These are phyloP conservation scores for Fimicolochytrium jonesii DNA, from an alignment of 192 early-diverging fungal genomes.

Conservation along the genomic window DNA sequence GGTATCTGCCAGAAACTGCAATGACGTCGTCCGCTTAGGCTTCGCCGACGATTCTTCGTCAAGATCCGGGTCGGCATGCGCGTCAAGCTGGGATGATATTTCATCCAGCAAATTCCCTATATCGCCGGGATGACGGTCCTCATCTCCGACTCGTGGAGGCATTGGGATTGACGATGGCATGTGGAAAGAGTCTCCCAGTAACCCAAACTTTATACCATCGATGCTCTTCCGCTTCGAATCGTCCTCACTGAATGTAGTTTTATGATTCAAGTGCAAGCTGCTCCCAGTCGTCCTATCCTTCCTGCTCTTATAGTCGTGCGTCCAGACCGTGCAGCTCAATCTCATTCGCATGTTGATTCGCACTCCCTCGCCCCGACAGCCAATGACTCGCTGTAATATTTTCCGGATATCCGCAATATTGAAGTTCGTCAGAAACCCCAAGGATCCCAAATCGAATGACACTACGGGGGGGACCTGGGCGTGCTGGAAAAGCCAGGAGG, in stretches of 20 bases:
- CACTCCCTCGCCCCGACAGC: slow-evolving; percentile 47
- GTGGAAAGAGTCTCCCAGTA: neutral
- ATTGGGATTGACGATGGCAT: neutral
- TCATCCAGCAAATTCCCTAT: slow-evolving; percentile 8
- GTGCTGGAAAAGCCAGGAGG: slow-evolving; percentile 79
- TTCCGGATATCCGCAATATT: slow-evolving; percentile 59
- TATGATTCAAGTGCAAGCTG: no score
- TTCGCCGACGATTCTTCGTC: slow-evolving; percentile 33
- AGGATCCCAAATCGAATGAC: slow-evolving; percentile 84
- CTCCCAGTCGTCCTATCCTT: neutral
- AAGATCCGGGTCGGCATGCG: neutral
- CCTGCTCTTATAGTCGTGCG: neutral
- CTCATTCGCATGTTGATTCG: slow-evolving; percentile 89
- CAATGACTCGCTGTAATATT: slow-evolving; percentile 53
- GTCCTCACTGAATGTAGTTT: no score
- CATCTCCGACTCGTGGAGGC: neutral
- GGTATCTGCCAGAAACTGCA: slow-evolving; percentile 21
- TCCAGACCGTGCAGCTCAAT: slow-evolving; percentile 84
- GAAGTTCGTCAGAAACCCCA: slow-evolving; percentile 91
- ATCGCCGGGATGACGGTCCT: neutral
- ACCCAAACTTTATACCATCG: neutral
- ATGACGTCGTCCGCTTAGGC: no score
- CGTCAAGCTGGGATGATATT: neutral
- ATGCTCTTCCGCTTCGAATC: no score
- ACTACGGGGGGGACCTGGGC: slow-evolving; percentile 77